phyloP scores from a whole-genome alignment of 2,329 filamentous ascomycete species.

The Chrysoporthe cubensis region DNA sequence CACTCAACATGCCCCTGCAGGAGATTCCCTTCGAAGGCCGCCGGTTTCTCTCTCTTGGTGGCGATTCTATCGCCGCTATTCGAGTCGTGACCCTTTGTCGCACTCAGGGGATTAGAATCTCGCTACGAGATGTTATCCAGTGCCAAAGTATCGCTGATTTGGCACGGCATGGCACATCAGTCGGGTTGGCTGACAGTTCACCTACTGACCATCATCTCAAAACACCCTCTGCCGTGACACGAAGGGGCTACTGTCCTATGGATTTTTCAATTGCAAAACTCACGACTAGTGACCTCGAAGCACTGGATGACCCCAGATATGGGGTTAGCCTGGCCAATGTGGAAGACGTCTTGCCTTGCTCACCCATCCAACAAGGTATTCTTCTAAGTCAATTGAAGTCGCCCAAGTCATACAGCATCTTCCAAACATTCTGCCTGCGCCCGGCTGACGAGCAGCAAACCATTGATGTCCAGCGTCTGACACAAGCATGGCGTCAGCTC shows the following conservation, averaged over 20 bases:
- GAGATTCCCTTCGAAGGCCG: slow-evolving; percentile 40
- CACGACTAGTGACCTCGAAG: not conserved
- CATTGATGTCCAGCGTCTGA: slow-evolving; percentile 19
- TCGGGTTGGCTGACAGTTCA: not conserved
- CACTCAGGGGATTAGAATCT: slow-evolving; percentile 42
- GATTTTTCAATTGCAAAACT: not conserved
- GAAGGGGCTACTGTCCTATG: not conserved
- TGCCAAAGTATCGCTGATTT: slow-evolving; percentile 32
- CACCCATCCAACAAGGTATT: slow-evolving; percentile 43
- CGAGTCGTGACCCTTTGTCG: slow-evolving; percentile 48
- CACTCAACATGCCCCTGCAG: not conserved
- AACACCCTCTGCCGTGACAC: not conserved
- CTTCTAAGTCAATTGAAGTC: slow-evolving; percentile 39
- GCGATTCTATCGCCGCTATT: slow-evolving; percentile 53
- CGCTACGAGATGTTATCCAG: slow-evolving; percentile 48
- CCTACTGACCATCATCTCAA: not conserved
- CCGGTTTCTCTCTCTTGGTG: slow-evolving; percentile 48
- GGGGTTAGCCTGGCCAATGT: slow-evolving; percentile 32
- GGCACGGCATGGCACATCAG: slow-evolving; percentile 8
- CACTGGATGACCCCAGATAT: slow-evolving; percentile 27
- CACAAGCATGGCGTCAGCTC: slow-evolving; percentile 33
- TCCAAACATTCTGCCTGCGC: slow-evolving; percentile 3
- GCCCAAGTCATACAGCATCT: slow-evolving; percentile 32
- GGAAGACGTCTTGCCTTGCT: slow-evolving; percentile 44
- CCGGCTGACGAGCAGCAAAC: slow-evolving; percentile 27